Percentiles rank a stretch among this genome's conserved stretches.
Evolutionary conservation across 129 eudicot genomes (phyloP).

Genomic region (Flaveria robusta): DNA sequence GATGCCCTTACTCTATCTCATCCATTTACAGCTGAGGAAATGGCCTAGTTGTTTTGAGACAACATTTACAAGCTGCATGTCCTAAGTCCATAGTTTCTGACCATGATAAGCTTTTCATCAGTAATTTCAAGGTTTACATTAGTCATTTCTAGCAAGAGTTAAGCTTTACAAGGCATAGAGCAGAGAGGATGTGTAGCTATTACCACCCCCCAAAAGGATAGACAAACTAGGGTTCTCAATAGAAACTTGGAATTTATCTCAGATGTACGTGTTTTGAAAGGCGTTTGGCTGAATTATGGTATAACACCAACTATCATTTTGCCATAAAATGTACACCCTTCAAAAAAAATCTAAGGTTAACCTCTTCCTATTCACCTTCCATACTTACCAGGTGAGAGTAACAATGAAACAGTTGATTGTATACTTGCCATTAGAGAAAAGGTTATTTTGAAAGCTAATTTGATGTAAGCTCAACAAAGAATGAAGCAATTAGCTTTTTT

Average conservation of each 20-base stretch:
- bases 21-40: neutral
- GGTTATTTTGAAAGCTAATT: neutral
- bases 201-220: neutral
- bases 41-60: neutral
- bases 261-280: neutral
- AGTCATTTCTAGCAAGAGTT: neutral
- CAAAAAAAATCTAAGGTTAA: neutral
- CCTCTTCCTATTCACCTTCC: neutral
- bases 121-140: neutral
- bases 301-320: neutral
- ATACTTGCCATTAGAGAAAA: neutral
- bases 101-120: neutral
- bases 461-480: neutral
- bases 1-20: neutral
- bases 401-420: neutral
- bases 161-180: neutral
- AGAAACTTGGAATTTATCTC: neutral
- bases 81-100: neutral
- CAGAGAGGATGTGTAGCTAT: neutral
- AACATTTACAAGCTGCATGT: neutral
- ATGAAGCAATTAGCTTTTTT: neutral
- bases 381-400: neutral
- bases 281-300: neutral
- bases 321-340: neutral
- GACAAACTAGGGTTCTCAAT: neutral